Conservation (phyloP, 108 stramenopile genomes). For the Cyclotella atomus region DNA sequence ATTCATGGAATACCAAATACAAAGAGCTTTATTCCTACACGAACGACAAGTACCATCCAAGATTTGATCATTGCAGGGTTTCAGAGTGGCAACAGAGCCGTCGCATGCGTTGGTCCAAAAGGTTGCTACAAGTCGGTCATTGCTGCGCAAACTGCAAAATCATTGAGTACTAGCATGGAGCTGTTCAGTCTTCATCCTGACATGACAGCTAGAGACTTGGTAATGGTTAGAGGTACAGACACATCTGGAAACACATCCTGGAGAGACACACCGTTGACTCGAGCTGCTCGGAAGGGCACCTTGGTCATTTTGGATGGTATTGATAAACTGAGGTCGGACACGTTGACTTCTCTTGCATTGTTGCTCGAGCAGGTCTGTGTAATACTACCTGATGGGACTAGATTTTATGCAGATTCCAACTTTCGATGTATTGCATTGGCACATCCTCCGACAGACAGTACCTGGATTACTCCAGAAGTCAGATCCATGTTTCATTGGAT, state of each 20-base stretch:
- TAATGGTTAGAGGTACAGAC: constrained; percentile 66
- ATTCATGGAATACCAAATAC: neutral
- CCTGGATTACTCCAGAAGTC: constrained; percentile 70
- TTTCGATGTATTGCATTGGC: constrained; percentile 54
- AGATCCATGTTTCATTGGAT: constrained; percentile 63
- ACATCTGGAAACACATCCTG: constrained; percentile 76
- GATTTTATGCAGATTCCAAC: constrained; percentile 33
- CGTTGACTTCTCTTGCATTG: constrained; percentile 61
- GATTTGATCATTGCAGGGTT: constrained; percentile 60
- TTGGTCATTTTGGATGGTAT: constrained; percentile 79
- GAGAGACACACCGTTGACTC: constrained; percentile 74
- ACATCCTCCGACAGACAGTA: constrained; percentile 50
- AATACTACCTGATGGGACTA: constrained; percentile 70
- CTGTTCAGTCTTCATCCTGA: constrained; percentile 76
- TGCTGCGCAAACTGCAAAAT: constrained; percentile 50
- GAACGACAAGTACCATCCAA: constrained; percentile 39
- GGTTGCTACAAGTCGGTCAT: constrained; percentile 78
- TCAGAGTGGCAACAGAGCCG: constrained; percentile 50
- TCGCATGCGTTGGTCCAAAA: constrained; percentile 70
- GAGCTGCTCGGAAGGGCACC: constrained; percentile 68
- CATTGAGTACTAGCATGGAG: constrained; percentile 55
- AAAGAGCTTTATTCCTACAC: constrained; percentile 45
- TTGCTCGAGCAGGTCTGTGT: constrained; percentile 55
- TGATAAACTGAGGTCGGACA: constrained; percentile 74
- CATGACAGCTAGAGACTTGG: constrained; percentile 78